Evolutionary conservation across 306 rosid species (phyloP).

Genomic region (Trichosanthes truncata): DNA sequence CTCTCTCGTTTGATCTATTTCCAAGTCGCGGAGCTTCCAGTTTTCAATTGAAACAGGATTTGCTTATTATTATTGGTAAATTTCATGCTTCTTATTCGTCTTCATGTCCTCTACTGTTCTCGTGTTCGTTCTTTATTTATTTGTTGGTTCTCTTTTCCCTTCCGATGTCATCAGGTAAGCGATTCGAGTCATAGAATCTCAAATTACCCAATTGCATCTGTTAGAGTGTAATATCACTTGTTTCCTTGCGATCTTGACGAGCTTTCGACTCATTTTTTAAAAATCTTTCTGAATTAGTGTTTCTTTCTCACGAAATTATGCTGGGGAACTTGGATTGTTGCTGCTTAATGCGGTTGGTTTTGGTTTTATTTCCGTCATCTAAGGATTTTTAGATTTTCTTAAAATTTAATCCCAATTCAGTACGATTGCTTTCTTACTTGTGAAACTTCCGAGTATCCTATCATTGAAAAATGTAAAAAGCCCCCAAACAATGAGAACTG

Average conservation of each 20-base stretch:
- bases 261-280: not conserved
- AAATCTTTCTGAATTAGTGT: not conserved
- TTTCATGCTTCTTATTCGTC: not conserved
- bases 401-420: not conserved
- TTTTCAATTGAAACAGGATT: not conserved
- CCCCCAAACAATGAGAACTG: not conserved
- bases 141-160: not conserved
- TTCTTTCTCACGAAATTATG: not conserved
- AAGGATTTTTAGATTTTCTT: not conserved
- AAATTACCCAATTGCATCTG: not conserved
- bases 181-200: not conserved
- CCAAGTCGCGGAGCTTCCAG: not conserved
- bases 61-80: not conserved
- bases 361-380: not conserved
- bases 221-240: not conserved
- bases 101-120: not conserved
- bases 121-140: not conserved
- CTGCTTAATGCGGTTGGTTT: not conserved
- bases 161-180: not conserved
- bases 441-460: not conserved
- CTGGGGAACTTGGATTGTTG: not conserved
- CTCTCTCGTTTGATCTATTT: not conserved
- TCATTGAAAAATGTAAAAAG: not conserved
- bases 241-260: not conserved
- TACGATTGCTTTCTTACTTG: not conserved